phyloP scores from a whole-genome alignment of 2,329 filamentous ascomycete species.

The Monilinia vaccinii-corymbosi region DNA sequence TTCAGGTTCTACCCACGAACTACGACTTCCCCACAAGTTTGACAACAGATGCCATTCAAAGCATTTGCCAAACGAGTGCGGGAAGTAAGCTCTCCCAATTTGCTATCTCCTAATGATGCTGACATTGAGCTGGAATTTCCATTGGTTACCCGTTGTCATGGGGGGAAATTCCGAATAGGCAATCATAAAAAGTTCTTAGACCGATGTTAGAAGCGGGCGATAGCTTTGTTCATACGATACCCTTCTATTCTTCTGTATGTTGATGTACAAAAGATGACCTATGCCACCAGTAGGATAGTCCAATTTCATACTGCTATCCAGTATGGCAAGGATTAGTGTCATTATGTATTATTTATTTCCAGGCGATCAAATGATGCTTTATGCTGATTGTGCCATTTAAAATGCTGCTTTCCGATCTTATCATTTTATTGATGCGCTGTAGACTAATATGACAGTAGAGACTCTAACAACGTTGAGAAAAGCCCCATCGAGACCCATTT shows the following conservation, averaged over 20 bases:
- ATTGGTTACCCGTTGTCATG: not conserved
- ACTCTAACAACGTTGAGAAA: too few relatives aligned
- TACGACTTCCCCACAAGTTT: not conserved
- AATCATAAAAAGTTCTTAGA: not conserved
- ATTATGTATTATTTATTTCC: not conserved
- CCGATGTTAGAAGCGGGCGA: not conserved
- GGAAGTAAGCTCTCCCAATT: not conserved
- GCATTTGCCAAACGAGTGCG: not conserved
- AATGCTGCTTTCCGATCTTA: too few relatives aligned
- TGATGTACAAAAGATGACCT: not conserved
- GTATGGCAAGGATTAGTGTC: not conserved
- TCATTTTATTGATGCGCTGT: too few relatives aligned
- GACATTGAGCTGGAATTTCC: not conserved
- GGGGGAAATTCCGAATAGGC: not conserved
- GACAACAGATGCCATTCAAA: conserved; percentile 1
- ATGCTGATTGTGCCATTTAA: not conserved
- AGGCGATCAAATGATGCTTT: not conserved
- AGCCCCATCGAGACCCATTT: too few relatives aligned
- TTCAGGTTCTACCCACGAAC: conserved; percentile 35
- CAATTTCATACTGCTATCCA: not conserved
- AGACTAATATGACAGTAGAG: too few relatives aligned
- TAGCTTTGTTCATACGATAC: not conserved
- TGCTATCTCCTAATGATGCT: not conserved
- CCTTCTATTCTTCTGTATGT: not conserved
- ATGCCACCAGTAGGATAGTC: not conserved